A percentile compares a stretch with the other conserved stretches of the same genome.
Conservation (phyloP, 2,329 filamentous ascomycete genomes). For the Xylaria sp. region DNA sequence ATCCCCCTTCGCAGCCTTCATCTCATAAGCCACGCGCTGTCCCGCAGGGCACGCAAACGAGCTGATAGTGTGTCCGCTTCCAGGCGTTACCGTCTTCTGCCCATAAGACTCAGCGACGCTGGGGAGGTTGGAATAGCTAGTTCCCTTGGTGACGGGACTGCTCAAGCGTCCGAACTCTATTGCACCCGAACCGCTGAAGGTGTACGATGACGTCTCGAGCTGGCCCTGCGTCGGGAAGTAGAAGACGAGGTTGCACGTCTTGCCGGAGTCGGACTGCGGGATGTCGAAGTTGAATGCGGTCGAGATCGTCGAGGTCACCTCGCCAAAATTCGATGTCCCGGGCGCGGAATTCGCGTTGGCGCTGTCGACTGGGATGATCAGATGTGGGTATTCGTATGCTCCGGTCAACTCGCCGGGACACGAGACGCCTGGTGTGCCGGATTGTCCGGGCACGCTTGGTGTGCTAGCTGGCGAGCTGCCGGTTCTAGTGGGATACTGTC, state of each 20-base stretch:
- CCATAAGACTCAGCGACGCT: slow-evolving; percentile 56
- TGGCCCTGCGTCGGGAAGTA: slow-evolving; percentile 66
- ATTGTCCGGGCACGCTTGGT: not conserved
- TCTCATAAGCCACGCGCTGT: slow-evolving; percentile 61
- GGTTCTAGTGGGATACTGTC: not conserved
- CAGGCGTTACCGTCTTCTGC: slow-evolving; percentile 58
- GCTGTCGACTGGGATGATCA: slow-evolving; percentile 70
- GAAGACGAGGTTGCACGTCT: slow-evolving; percentile 72
- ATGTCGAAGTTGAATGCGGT: slow-evolving; percentile 78
- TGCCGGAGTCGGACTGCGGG: slow-evolving; percentile 61
- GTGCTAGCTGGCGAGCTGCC: not conserved
- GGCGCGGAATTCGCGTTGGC: slow-evolving; percentile 58
- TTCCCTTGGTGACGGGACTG: slow-evolving; percentile 56
- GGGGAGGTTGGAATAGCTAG: slow-evolving; percentile 65
- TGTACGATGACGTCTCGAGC: slow-evolving; percentile 68
- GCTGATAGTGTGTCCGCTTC: slow-evolving; percentile 63
- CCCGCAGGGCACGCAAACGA: slow-evolving; percentile 66
- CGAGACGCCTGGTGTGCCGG: slow-evolving; percentile 33
- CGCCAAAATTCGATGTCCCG: slow-evolving; percentile 66
- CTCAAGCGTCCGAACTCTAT: slow-evolving; percentile 64
- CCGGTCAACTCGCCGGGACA: slow-evolving; percentile 59
- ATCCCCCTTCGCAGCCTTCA: slow-evolving; percentile 52
- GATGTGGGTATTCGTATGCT: slow-evolving; percentile 66
- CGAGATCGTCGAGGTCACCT: slow-evolving; percentile 60
- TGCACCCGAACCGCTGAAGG: slow-evolving; percentile 58